A percentile compares a stretch with the other conserved stretches of the same genome.
Evolutionary conservation across 2,329 filamentous ascomycete species (phyloP).

Genomic region (Aquanectria penicillioides): DNA sequence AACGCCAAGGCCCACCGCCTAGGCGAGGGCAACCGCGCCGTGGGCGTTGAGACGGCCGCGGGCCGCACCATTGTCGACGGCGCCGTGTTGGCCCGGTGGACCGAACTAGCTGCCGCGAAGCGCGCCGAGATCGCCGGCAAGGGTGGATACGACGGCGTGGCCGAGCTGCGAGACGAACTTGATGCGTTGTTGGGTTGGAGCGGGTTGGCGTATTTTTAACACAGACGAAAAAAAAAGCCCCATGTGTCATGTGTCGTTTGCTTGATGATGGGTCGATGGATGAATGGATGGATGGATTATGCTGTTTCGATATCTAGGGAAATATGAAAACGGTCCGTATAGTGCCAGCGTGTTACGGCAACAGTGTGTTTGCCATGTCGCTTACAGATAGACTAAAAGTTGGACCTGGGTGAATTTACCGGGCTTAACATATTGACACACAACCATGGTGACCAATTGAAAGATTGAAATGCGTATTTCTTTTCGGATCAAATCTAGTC

Average conservation of each 20-base stretch:
- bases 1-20: conserved; percentile 84
- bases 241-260: not conserved
- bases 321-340: not conserved
- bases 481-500: too few relatives aligned
- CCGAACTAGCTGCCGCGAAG: conserved; percentile 77
- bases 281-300: too few relatives aligned
- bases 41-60: conserved; percentile 67
- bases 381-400: not conserved
- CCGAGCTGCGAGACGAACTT: conserved; percentile 76
- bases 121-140: conserved; percentile 78
- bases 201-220: conserved; percentile 67
- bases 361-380: not conserved
- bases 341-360: too few relatives aligned
- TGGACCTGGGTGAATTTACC: not conserved
- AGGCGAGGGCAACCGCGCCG: conserved; percentile 53
- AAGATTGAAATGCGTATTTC: too few relatives aligned
- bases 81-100: conserved; percentile 77
- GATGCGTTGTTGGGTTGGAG: conserved; percentile 70
- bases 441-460: too few relatives aligned
- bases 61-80: conserved; percentile 82
- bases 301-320: not conserved
- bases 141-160: conserved; percentile 73
- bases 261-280: too few relatives aligned
- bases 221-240: not conserved
- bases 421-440: too few relatives aligned